Base-by-base conservation (phyloP, 805 yeast species). In the Starmerella vitae region DNA sequence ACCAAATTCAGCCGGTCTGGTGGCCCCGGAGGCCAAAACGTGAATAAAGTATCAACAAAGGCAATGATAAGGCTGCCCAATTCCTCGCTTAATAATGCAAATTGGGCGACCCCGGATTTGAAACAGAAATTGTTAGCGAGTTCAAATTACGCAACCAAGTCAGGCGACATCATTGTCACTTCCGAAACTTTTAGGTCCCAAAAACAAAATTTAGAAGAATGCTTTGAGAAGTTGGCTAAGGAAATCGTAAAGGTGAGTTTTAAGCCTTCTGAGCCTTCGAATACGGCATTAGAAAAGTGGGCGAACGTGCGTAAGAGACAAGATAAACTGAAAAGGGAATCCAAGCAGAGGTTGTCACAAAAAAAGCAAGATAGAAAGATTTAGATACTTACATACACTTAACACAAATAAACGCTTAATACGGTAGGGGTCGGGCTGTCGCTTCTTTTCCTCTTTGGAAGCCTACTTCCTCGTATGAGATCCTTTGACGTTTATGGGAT, bases 1-100 rank as follows among this genome's bases (percentile, higher is more conserved):
- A 52, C 69, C 2, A 46, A 64, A 3, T 77, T 59, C 51, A 63
- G 73, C 38, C 57, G 86, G 42, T 70, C 91, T 0, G 72, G 85
- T 25, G 93, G 93, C 0, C 83, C 93, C 0, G 93, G 94, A 1
- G 94, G 94, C 0, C 93, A 82, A 49, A 78, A 83, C 52, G 93
- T 83, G 9, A 82, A 82, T 56, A 82, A 82, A 49, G 64, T 61
- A 41, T 66, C 62, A 22, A 68, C 80, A 1, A 77, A 81, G 50
- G 82, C 85, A 6, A 75, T 82, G 0, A 53, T 82, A 15, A 61
- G 70, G 4, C 50, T 76, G 40, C 57, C 54, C 6, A 56, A 64
- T 0, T 57, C 57, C 4, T 55, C 63, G 26, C 67, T 82, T 68
- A 56, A 65, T 2, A 46, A 51, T 1, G 68, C 69, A 1, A 43